Evolutionary conservation across 352 stramenopile species (phyloP), one percentile per base, ranked within the genome.

Genomic region (Globisporangium carolinianum): DNA sequence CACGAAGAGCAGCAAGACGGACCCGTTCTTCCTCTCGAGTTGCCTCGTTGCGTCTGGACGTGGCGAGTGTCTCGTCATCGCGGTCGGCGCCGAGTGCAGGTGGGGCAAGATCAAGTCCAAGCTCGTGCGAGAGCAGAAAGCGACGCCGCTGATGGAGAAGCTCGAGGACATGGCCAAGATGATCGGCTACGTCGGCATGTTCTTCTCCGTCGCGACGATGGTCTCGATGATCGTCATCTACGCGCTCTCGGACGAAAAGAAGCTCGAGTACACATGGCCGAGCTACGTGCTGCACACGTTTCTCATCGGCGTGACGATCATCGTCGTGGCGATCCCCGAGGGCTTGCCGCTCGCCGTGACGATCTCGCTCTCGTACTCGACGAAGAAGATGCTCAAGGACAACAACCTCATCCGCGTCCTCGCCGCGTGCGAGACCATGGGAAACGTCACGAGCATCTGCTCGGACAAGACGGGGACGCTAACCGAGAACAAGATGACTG

Each of bases 391-490:
- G 96, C 96, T 98, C 55, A 89, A 92, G 49, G 96, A 99, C 70
- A 96, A 99, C 70, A 99, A 98, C 67, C 84, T 99, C 39, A 98
- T 99, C 39, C 97, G 97, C 51, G 88, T 98, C 35, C 75, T 99
- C 12, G 88, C 96, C 35, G 96, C 95, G 4, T 98, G 96, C 65
- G 97, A 99, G 73, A 99, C 96, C 0, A 99, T 99, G 95, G 96
- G 96, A 35, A 98, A 97, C 72, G 96, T 97, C 9, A 99, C 96
- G 4, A 98, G 91, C 56, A 99, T 99, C 65, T 99, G 96, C 70
- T 98, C 92, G 0, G 96, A 98, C 71, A 98, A 97, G 70, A 99
- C 96, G 2, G 96, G 96, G 49, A 99, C 96, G 6, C 75, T 99
- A 32, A 99, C 95, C 2, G 89, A 98, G 61, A 99, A 99, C 72